A percentile compares a stretch with the other conserved stretches of the same genome.
phyloP scores from a whole-genome alignment of 2,329 filamentous ascomycete genomes.

The Aspergillus sp. region DNA sequence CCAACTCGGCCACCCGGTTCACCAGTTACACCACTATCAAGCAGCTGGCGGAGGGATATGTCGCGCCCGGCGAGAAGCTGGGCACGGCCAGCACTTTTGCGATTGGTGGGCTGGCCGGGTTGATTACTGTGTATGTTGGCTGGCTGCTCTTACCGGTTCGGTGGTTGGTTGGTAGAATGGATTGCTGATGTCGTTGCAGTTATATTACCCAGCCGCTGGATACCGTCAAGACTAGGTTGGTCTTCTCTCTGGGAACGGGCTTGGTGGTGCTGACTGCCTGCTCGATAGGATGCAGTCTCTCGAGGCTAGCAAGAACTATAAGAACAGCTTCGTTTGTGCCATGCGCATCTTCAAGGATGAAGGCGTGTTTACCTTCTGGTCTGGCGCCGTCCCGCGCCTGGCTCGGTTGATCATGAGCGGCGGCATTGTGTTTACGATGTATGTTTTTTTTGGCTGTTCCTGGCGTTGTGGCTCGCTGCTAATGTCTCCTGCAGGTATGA shows the following conservation, averaged over 20 bases:
- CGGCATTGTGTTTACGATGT: slow-evolving; percentile 95
- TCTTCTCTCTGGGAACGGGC: too few species aligned
- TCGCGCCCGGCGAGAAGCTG: slow-evolving; percentile 88
- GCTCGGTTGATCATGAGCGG: slow-evolving; percentile 81
- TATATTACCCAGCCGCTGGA: slow-evolving; percentile 63
- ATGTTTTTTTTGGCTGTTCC: too few species aligned
- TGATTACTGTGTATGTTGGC: slow-evolving; percentile 70
- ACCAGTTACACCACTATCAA: slow-evolving; percentile 82
- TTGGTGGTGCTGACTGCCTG: slow-evolving; percentile 9
- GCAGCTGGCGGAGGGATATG: slow-evolving; percentile 85
- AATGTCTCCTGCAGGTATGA: slow-evolving; percentile 53
- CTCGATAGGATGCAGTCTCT: slow-evolving; percentile 78
- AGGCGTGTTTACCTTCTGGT: slow-evolving; percentile 86
- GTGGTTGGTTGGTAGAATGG: too few species aligned
- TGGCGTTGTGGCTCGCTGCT: slow-evolving; percentile 2
- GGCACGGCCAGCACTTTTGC: slow-evolving; percentile 80
- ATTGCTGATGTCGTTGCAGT: slow-evolving; percentile 16
- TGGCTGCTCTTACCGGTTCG: too few species aligned
- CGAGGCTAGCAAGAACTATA: slow-evolving; percentile 70
- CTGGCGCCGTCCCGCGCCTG: slow-evolving; percentile 76
- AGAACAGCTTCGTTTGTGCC: slow-evolving; percentile 78
- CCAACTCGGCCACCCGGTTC: slow-evolving; percentile 88
- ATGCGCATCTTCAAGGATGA: slow-evolving; percentile 78
- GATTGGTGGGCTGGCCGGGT: slow-evolving; percentile 76
- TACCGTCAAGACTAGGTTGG: slow-evolving; percentile 75